phyloP scores from a whole-genome alignment of 495 filamentous ascomycete genomes.

The Tuber brumale region DNA sequence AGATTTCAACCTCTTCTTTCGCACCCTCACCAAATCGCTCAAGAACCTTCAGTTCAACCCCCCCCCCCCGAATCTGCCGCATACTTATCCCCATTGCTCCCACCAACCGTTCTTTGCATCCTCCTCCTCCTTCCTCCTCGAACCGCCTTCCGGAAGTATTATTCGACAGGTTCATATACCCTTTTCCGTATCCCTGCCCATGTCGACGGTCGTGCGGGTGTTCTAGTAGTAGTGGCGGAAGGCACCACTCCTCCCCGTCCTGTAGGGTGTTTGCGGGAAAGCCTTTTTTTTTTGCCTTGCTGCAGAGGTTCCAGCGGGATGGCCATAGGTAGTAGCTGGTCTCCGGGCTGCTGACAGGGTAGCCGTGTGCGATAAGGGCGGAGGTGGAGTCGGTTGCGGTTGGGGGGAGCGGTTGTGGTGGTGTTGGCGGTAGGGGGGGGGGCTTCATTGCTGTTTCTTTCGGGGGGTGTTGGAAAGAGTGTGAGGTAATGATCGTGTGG shows the following conservation, averaged over 20 bases:
- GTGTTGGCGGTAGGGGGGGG: neutral
- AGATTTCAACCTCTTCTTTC: too few relatives aligned
- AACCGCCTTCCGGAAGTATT: constrained; percentile 8
- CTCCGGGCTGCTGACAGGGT: neutral
- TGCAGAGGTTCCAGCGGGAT: neutral
- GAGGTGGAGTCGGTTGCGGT: neutral
- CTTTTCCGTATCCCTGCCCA: constrained; percentile 4
- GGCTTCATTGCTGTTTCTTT: neutral
- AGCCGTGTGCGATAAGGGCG: neutral
- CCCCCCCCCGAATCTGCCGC: too few relatives aligned
- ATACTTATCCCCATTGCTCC: too few relatives aligned
- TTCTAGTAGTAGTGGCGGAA: constrained; percentile 20
- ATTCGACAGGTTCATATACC: constrained; percentile 13
- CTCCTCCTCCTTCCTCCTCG: neutral
- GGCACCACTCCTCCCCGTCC: constrained; percentile 12
- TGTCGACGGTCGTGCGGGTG: constrained; percentile 12
- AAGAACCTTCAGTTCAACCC: too few relatives aligned
- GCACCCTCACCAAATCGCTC: too few relatives aligned
- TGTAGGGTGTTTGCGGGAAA: constrained; percentile 11
- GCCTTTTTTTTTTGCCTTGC: neutral
- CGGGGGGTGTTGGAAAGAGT: neutral
- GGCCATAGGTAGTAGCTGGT: neutral
- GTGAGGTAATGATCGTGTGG: neutral
- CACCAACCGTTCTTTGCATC: too few relatives aligned
- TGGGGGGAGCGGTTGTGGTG: neutral